Evolutionary conservation across 495 filamentous ascomycete genomes (phyloP).

Genomic region (Xylaria cubensis): DNA sequence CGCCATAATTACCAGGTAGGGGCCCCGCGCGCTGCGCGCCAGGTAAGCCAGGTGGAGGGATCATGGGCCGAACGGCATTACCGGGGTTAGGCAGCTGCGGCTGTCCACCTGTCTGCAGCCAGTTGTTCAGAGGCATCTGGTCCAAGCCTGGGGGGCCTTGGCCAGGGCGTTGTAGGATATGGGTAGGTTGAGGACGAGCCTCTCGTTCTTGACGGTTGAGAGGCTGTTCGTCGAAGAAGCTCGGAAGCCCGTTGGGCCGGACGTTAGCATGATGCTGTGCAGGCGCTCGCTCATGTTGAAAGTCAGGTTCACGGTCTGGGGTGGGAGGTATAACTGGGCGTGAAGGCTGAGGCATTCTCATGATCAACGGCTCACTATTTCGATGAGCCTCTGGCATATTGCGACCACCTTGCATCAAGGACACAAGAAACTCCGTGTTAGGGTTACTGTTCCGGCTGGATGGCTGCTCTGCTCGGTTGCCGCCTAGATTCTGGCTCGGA

Average conservation of each 20-base stretch:
- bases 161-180: slow-evolving; percentile 60
- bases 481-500: slow-evolving; percentile 43
- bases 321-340: slow-evolving; percentile 43
- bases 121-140: slow-evolving; percentile 51
- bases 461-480: slow-evolving; percentile 46
- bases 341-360: slow-evolving; percentile 48
- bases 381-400: slow-evolving; percentile 51
- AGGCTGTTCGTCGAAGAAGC: slow-evolving; percentile 51
- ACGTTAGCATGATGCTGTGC: slow-evolving; percentile 38
- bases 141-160: slow-evolving; percentile 56
- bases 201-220: slow-evolving; percentile 51
- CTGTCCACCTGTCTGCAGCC: slow-evolving; percentile 49
- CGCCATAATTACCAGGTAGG: slow-evolving; percentile 54
- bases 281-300: slow-evolving; percentile 44
- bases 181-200: slow-evolving; percentile 54
- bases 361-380: slow-evolving; percentile 48
- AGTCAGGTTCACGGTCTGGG: slow-evolving; percentile 51
- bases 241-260: slow-evolving; percentile 42
- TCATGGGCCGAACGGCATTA: slow-evolving; percentile 49
- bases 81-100: slow-evolving; percentile 49
- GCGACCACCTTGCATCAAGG: slow-evolving; percentile 58
- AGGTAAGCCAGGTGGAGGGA: slow-evolving; percentile 59
- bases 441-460: slow-evolving; percentile 49
- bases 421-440: slow-evolving; percentile 62
- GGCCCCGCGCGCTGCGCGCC: slow-evolving; percentile 51